These are phyloP conservation scores for Nicotiana sylvestris DNA, from an alignment of 257 asterid species.

Conservation along the genomic window DNA sequence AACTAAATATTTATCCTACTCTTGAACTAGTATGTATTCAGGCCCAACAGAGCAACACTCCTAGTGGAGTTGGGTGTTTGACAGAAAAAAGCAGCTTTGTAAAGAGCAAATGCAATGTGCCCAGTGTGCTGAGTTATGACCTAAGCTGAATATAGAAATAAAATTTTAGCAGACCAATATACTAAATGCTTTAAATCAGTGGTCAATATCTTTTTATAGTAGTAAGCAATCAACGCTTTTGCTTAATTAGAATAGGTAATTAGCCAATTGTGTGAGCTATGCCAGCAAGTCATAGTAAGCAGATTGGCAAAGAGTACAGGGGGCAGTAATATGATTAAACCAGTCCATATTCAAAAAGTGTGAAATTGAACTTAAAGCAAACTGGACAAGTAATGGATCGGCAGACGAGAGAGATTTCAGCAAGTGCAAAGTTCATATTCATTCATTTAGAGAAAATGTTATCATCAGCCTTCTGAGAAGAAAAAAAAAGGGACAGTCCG, in stretches of 20 bases:
- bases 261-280: background rate
- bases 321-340: background rate
- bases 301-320: background rate
- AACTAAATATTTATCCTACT: background rate
- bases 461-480: too few relatives aligned
- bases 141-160: background rate
- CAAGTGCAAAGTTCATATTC: background rate
- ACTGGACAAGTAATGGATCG: background rate
- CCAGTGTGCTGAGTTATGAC: background rate
- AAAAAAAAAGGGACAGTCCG: too few relatives aligned
- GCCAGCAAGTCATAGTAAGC: background rate
- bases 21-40: background rate
- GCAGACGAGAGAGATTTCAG: background rate
- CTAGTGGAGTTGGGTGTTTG: background rate
- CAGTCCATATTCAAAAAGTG: background rate
- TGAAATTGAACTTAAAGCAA: background rate
- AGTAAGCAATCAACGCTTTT: background rate
- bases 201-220: background rate
- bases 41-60: background rate
- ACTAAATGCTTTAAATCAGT: background rate
- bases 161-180: background rate
- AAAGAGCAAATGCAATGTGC: background rate
- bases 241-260: background rate
- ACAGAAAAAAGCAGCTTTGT: background rate
- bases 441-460: background rate